These are phyloP conservation scores for Sarcodon sp. DNA, from an alignment of 768 basidiomycete species.

Conservation along the genomic window DNA sequence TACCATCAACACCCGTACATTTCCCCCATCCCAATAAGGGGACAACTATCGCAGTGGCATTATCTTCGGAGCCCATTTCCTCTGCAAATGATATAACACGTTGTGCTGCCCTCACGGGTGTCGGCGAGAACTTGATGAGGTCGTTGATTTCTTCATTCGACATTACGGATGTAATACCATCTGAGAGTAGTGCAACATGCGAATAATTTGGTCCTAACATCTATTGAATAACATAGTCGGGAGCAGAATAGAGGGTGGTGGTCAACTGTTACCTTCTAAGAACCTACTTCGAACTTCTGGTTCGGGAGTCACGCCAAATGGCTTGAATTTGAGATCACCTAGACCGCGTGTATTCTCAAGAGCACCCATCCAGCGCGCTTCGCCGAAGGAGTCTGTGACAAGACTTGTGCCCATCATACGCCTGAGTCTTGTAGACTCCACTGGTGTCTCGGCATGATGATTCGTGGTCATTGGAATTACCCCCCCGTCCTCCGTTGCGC, in stretches of 20 bases:
- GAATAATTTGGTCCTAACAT: conserved; percentile 68
- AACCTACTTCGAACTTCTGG: conserved; percentile 75
- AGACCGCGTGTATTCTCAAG: conserved; percentile 88
- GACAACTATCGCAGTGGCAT: conserved; percentile 82
- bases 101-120: conserved; percentile 74
- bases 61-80: conserved; percentile 82
- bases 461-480: conserved; percentile 86
- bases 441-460: conserved; percentile 87
- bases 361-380: conserved; percentile 94
- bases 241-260: not conserved
- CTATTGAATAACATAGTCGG: not conserved
- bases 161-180: conserved; percentile 83
- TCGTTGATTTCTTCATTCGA: conserved; percentile 95
- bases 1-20: conserved; percentile 66
- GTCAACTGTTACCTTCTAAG: conserved; percentile 42
- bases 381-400: conserved; percentile 91
- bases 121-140: conserved; percentile 56
- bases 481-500: conserved; percentile 55
- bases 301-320: conserved; percentile 85
- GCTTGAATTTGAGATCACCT: conserved; percentile 83
- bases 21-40: conserved; percentile 90
- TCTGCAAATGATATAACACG: conserved; percentile 78
- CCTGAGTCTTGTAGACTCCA: conserved; percentile 76
- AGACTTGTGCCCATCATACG: conserved; percentile 84
- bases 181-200: conserved; percentile 81